A percentile compares a stretch with the other conserved stretches of the same genome.
Conservation (phyloP, 78 protist genomes). For the Cavenderia fasciculata region DNA sequence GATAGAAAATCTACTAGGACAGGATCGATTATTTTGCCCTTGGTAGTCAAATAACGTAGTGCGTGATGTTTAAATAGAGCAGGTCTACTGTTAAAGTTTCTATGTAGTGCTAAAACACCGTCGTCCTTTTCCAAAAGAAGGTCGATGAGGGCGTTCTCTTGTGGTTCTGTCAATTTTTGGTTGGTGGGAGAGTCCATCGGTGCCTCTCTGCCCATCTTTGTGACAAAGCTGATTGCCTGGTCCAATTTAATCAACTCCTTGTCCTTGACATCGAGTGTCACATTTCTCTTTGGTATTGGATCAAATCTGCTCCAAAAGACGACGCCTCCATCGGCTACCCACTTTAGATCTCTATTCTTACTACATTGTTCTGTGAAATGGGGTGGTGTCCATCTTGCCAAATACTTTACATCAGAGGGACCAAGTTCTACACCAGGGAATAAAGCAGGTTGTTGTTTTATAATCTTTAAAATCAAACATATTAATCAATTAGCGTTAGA, state of each 20-base stretch:
- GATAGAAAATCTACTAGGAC: background rate
- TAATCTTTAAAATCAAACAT: background rate
- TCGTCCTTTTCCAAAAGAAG: slow-evolving; percentile 64
- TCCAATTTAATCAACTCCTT: slow-evolving; percentile 52
- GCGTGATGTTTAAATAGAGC: slow-evolving; percentile 45
- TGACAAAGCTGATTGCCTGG: slow-evolving; percentile 47
- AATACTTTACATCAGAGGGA: slow-evolving; percentile 27
- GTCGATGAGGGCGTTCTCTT: slow-evolving; percentile 57
- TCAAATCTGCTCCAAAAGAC: slow-evolving; percentile 54
- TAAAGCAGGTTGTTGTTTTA: slow-evolving; percentile 67
- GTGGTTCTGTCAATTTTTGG: slow-evolving; percentile 18
- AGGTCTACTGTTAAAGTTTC: slow-evolving; percentile 37
- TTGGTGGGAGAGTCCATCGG: background rate
- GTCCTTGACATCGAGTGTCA: slow-evolving; percentile 50
- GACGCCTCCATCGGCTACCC: slow-evolving; percentile 66
- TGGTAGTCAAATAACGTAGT: slow-evolving; percentile 19
- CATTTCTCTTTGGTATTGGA: slow-evolving; percentile 56
- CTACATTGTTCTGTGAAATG: slow-evolving; percentile 50
- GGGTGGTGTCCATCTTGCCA: slow-evolving; percentile 69
- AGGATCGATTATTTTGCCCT: background rate
- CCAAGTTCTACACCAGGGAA: slow-evolving; percentile 68
- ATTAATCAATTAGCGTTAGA: background rate
- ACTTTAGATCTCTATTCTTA: slow-evolving; percentile 50
- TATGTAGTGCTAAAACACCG: slow-evolving; percentile 35
- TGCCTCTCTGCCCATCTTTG: slow-evolving; percentile 14